Base-by-base conservation (phyloP, 139 green algal species). In the Chlorella sp. region DNA sequence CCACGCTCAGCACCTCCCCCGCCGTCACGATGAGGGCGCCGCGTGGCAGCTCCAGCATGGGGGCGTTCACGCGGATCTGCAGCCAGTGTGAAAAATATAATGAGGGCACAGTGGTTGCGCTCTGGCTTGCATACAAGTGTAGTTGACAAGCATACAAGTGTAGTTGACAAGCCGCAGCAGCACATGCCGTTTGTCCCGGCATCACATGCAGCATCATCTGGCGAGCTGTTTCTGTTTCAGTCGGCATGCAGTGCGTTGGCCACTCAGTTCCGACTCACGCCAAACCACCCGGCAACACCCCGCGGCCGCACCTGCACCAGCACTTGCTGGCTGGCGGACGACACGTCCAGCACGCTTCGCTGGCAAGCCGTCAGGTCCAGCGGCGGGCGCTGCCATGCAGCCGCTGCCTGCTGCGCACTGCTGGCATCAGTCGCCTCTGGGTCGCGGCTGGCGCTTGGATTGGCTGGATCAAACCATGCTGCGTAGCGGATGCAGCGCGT, bases 401-500 rank as follows among this genome's bases (percentile, higher is more conserved):
- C 16, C 19, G 46, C 38, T 46, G 68, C 16, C 48, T 36, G 48
- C 74, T 40, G 34, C 76, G 22, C 51, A 36, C 76, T 43, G 36
- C 51, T 70, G 36, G 28, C 40, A 3, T 5, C 9, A 8, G 51
- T 24, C 24, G 51, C 16, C 13, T 20, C 16, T 60, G 51, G 51
- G 13, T 60, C 51, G 13, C 51, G 51, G 51, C 51, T 60, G 51
- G 11, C 51, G 51, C 16, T 24, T 60, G 51, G 51, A 16, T 60
- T 30, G 28, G 9, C 14, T 7, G 32, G 34, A 36, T 81, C 34
- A 58, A 43, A 82, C 3, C 76, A 62, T 11, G 38, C n/a, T 14
- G 76, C 76, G 16, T 82, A 82, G 26, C 58, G 76, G 56, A 80
- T 80, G 74, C 74, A 80, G 13, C 74, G 74, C 48, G 74, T 80